Evolutionary conservation across 306 rosid species (phyloP).

Genomic region (Clitoria ternatea): DNA sequence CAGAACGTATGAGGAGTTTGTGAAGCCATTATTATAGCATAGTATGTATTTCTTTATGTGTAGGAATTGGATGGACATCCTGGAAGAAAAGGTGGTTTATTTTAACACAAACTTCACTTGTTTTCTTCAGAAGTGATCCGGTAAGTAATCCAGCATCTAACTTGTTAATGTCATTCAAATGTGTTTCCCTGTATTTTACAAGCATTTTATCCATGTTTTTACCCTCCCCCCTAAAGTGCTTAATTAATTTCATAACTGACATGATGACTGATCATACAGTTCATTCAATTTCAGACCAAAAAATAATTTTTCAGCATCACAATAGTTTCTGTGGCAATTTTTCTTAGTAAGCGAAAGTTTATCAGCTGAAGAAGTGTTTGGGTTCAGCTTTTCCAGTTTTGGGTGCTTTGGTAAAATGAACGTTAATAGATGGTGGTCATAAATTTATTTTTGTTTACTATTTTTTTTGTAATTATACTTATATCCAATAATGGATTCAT

Average conservation of each 20-base stretch:
- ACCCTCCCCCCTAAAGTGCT: not conserved
- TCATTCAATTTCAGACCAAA: not conserved
- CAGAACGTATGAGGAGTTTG: not conserved
- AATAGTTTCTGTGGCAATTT: not conserved
- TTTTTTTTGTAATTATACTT: not conserved
- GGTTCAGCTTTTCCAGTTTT: constrained; percentile 13
- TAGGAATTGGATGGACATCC: constrained; percentile 99
- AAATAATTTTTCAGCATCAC: not conserved
- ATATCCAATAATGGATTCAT: not conserved
- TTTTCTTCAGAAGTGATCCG: constrained; percentile 98
- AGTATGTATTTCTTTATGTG: constrained; percentile 6
- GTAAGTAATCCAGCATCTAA: constrained; percentile 52
- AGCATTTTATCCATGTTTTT: not conserved
- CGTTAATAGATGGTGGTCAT: not conserved
- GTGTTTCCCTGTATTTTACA: not conserved
- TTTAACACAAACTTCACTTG: constrained; percentile 83
- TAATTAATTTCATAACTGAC: not conserved
- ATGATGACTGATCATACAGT: not conserved
- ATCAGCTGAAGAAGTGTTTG: not conserved
- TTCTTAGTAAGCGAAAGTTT: not conserved
- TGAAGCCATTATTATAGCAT: constrained; percentile 9
- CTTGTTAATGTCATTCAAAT: not conserved
- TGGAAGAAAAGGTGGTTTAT: constrained; percentile 99
- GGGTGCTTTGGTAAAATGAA: not conserved
- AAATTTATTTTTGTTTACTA: not conserved